phyloP scores from a whole-genome alignment of 73 alveolate species.

The Stentor coeruleus region DNA sequence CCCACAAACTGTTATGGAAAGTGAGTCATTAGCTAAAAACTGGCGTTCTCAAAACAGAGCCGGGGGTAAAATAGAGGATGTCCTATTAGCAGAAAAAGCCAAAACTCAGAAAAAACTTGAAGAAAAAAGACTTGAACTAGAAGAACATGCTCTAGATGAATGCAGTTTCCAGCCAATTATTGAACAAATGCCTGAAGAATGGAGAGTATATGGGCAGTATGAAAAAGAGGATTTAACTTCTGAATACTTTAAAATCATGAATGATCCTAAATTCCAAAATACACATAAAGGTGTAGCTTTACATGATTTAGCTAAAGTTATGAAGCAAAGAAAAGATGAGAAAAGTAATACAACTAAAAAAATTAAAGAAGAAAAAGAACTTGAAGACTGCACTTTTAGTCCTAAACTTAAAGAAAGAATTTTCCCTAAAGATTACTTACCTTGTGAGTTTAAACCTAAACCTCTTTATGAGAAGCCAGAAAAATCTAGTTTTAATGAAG shows the following conservation, averaged over 20 bases:
- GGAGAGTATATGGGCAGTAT: not conserved
- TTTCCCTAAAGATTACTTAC: not conserved
- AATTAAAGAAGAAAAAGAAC: slow-evolving; percentile 2
- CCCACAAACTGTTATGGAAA: no score
- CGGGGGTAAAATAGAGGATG: no score
- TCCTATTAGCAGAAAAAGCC: no score
- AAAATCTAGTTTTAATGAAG: no score
- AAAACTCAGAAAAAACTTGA: no score
- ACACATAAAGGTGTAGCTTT: not conserved
- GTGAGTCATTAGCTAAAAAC: no score
- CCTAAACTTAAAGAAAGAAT: not conserved
- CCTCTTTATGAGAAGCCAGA: not conserved
- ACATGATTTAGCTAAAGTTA: not conserved
- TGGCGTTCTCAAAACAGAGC: no score
- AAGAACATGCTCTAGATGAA: no score
- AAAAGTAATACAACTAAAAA: not conserved
- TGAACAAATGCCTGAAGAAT: no score
- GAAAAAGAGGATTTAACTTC: not conserved
- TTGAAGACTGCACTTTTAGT: not conserved
- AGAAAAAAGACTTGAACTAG: no score
- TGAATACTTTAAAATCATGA: not conserved
- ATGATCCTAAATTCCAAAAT: not conserved
- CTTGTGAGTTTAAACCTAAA: not conserved
- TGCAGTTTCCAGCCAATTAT: no score
- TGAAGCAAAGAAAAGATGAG: not conserved